phyloP scores from a whole-genome alignment of 2,329 filamentous ascomycete genomes.

The Aspergillus ibericus region DNA sequence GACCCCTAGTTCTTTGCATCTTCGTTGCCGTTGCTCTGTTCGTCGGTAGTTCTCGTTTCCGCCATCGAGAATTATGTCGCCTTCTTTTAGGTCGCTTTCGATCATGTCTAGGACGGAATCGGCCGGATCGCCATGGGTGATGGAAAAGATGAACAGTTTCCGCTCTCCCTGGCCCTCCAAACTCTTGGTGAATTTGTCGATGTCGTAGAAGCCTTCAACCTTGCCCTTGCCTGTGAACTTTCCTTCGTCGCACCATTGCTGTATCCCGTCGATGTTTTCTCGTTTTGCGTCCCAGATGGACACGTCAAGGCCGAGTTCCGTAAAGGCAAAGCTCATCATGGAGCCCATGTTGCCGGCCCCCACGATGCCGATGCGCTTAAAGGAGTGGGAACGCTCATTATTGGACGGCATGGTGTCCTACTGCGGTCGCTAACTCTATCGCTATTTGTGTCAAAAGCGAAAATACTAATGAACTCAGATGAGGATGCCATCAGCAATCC shows the following conservation, averaged over 20 bases:
- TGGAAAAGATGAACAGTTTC: conserved; percentile 43
- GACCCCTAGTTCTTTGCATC: conserved; percentile 58
- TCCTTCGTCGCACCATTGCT: conserved; percentile 18
- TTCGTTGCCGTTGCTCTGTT: conserved; percentile 63
- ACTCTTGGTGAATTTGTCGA: conserved; percentile 37
- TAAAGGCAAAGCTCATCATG: conserved; percentile 45
- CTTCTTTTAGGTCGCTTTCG: conserved; percentile 54
- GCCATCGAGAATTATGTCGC: conserved; percentile 68
- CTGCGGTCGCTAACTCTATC: neutral
- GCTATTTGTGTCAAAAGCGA: too few species aligned
- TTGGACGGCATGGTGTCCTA: conserved; percentile 20
- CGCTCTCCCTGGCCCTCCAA: conserved; percentile 32
- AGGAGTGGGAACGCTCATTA: conserved; percentile 19
- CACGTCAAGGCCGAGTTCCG: conserved; percentile 40
- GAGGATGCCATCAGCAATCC: neutral
- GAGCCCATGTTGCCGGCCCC: conserved; percentile 46
- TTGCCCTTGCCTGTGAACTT: conserved; percentile 30
- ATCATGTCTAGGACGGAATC: conserved; percentile 42
- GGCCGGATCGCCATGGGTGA: conserved; percentile 41
- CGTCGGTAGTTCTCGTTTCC: conserved; percentile 67
- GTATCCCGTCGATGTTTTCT: conserved; percentile 36
- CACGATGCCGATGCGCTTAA: conserved; percentile 41
- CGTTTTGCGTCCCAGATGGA: conserved; percentile 41
- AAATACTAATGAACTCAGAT: too few species aligned
- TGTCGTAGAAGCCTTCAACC: conserved; percentile 36